Evolutionary conservation across 495 filamentous ascomycete genomes (phyloP).

Genomic region (Trichodelitschia bisporula): DNA sequence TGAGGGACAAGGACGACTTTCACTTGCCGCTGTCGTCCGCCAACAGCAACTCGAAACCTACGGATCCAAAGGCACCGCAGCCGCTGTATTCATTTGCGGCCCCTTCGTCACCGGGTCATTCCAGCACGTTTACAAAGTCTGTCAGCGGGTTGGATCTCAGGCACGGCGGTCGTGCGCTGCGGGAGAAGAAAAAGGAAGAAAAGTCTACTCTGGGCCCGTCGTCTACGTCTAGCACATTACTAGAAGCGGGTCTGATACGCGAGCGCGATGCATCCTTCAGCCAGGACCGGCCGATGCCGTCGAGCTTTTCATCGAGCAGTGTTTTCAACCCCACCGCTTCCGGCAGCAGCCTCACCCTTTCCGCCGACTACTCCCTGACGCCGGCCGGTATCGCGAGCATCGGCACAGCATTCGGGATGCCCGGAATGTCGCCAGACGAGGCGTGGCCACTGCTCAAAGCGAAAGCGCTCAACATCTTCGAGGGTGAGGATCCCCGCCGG

Average conservation of each 20-base stretch:
- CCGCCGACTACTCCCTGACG: constrained; percentile 3
- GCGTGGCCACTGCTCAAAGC: constrained; percentile 90
- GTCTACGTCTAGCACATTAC: constrained; percentile 8
- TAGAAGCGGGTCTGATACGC: constrained; percentile 2
- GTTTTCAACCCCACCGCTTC: constrained; percentile 4
- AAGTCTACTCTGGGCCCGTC: constrained; percentile 24
- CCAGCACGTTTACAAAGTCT: constrained; percentile 46
- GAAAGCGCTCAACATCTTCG: constrained; percentile 73
- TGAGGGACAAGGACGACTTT: constrained; percentile 57
- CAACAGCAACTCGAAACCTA: constrained; percentile 66
- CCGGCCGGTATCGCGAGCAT: constrained; percentile 6
- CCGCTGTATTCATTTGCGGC: constrained; percentile 58
- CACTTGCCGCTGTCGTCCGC: constrained; percentile 70
- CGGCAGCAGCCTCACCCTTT: constrained; percentile 2
- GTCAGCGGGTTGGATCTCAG: constrained; percentile 64
- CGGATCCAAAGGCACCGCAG: constrained; percentile 61
- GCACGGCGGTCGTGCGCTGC: constrained; percentile 61
- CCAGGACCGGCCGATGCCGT: constrained; percentile 12
- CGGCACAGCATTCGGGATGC: constrained; percentile 31
- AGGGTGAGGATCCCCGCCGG: constrained; percentile 69
- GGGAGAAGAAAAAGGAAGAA: constrained; percentile 77
- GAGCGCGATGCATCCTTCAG: constrained; percentile 14
- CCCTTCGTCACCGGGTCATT: constrained; percentile 42
- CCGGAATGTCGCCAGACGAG: constrained; percentile 69
- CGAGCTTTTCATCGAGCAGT: constrained; percentile 4